Conservation (phyloP, 1,284 basidiomycete genomes). For the Tetrapyrgos nigripes region DNA sequence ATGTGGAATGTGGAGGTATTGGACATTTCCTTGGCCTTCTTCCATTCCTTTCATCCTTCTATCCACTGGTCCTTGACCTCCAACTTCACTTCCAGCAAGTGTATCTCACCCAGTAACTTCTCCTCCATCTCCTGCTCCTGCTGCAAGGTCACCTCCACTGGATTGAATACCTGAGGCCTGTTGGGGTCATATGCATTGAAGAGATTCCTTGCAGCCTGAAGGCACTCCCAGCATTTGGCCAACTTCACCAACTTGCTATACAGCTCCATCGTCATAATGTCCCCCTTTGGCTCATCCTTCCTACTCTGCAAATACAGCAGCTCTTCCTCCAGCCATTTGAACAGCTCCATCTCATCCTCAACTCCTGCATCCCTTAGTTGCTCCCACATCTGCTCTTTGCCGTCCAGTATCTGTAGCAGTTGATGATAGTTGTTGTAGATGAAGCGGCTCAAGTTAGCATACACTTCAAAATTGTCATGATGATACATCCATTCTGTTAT, state of each 20-base stretch:
- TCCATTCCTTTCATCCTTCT: conserved; percentile 20
- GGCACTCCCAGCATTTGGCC: background rate
- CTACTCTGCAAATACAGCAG: background rate
- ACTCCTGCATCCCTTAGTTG: background rate
- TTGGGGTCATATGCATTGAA: too few relatives aligned
- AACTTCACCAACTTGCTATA: background rate
- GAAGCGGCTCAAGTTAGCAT: conserved; percentile 6
- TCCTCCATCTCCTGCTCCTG: conserved; percentile 24
- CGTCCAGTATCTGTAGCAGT: conserved; percentile 5
- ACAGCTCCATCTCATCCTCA: background rate
- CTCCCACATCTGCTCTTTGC: background rate
- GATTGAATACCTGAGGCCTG: background rate
- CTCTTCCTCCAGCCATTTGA: conserved; percentile 4
- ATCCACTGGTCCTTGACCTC: conserved; percentile 23
- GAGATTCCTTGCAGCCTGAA: background rate
- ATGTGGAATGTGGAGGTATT: background rate
- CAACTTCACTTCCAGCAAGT: conserved; percentile 28
- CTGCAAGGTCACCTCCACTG: background rate
- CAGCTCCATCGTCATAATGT: background rate
- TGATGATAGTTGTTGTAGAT: conserved; percentile 12
- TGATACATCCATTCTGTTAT: conserved; percentile 18
- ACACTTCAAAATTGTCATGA: conserved; percentile 5
- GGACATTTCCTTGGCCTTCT: conserved; percentile 20
- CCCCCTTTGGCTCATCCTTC: background rate
- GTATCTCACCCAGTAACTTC: conserved; percentile 21